Conservation (phyloP, 1,284 basidiomycete genomes). For the Taiwanofungus camphoratus region DNA sequence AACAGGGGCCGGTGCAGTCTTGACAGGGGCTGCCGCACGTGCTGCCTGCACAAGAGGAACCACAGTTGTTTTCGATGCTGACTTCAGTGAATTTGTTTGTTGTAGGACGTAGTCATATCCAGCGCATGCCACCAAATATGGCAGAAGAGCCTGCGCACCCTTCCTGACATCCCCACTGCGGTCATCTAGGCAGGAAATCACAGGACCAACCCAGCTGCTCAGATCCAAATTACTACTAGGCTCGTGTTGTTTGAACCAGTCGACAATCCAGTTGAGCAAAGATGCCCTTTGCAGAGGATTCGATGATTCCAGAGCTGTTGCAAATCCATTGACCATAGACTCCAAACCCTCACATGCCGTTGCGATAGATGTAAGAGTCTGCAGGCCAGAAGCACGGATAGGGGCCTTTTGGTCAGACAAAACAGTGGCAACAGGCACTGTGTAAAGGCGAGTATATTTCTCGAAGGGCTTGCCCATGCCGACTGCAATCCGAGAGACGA, state of each 20-base stretch:
- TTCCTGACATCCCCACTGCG: constrained; percentile 91
- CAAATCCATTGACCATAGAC: constrained; percentile 73
- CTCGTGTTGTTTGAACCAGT: constrained; percentile 70
- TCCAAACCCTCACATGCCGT: constrained; percentile 84
- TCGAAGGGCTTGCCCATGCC: constrained; percentile 97
- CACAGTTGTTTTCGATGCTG: constrained; percentile 84
- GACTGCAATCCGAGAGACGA: constrained; percentile 82
- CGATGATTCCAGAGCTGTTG: constrained; percentile 75
- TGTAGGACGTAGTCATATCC: constrained; percentile 88
- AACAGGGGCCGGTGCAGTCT: constrained; percentile 23
- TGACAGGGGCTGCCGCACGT: constrained; percentile 33
- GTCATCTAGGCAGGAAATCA: constrained; percentile 89
- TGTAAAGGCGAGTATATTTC: constrained; percentile 77
- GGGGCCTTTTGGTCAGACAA: constrained; percentile 92
- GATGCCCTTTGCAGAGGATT: constrained; percentile 89
- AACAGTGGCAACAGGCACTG: constrained; percentile 75
- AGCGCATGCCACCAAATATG: constrained; percentile 68
- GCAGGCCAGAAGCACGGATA: constrained; percentile 74
- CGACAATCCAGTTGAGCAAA: constrained; percentile 81
- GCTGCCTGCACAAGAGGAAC: constrained; percentile 85
- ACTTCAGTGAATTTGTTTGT: constrained; percentile 83
- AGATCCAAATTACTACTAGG: constrained; percentile 65
- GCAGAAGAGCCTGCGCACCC: constrained; percentile 79
- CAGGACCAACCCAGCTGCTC: constrained; percentile 58
- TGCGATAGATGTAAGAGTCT: constrained; percentile 80